A percentile compares a stretch with the other conserved stretches of the same genome.
Evolutionary conservation across 2,329 filamentous ascomycete species (phyloP).

Genomic region (Trichoderma citrinoviride): DNA sequence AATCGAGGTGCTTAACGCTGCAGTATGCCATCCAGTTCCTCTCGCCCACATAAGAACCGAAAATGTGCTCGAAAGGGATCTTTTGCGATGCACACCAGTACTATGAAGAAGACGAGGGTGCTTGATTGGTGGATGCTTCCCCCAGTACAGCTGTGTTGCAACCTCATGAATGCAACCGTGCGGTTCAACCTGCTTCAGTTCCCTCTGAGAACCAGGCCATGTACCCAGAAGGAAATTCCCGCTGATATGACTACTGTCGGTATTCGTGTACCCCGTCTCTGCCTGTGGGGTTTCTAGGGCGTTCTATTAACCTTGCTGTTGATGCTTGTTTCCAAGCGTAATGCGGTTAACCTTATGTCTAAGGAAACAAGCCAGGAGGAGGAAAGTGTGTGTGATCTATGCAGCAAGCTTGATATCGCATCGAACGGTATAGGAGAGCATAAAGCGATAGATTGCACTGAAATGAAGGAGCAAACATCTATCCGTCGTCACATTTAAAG

Average conservation of each 20-base stretch:
- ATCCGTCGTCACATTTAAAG: background rate
- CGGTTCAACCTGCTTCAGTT: background rate
- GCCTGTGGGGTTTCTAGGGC: background rate
- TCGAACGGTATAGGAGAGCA: no score
- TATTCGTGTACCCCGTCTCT: background rate
- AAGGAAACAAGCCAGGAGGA: background rate
- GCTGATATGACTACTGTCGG: background rate
- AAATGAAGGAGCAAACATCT: background rate
- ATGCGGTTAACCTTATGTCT: slow-evolving; percentile 5
- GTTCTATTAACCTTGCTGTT: background rate
- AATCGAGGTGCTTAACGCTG: background rate
- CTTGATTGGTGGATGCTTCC: background rate
- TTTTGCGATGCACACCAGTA: background rate
- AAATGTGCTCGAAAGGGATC: background rate
- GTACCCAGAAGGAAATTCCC: background rate
- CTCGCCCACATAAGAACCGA: background rate
- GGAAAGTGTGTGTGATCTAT: background rate
- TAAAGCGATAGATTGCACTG: background rate
- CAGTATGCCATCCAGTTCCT: background rate
- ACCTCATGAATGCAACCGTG: slow-evolving; percentile 1
- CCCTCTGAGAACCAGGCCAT: background rate
- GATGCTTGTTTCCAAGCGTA: slow-evolving; percentile 10
- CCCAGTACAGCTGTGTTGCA: background rate
- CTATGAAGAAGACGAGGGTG: background rate
- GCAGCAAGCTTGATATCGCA: background rate